A percentile compares a stretch with the other conserved stretches of the same genome.
phyloP scores from a whole-genome alignment of 768 basidiomycete species.

The Trichaptum fuscoviolaceum region DNA sequence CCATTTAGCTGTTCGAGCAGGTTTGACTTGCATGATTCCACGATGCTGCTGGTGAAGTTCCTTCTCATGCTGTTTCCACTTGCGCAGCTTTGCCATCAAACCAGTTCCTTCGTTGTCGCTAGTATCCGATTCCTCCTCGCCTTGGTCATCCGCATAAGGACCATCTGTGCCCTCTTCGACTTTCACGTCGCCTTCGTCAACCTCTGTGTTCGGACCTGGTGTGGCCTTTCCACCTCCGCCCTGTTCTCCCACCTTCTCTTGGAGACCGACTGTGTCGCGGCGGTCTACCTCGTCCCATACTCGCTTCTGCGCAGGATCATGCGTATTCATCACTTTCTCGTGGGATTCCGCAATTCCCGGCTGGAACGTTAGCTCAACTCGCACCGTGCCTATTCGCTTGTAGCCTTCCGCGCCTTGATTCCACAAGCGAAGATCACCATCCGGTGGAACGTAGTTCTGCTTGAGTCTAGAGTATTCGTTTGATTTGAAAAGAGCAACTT shows the following conservation, averaged over 20 bases:
- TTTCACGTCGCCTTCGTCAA: constrained; percentile 6
- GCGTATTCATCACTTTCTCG: constrained; percentile 18
- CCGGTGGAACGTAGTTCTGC: constrained; percentile 26
- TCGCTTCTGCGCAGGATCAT: constrained; percentile 19
- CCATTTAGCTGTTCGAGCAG: constrained; percentile 51
- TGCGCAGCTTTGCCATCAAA: constrained; percentile 28
- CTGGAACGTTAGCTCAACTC: constrained; percentile 21
- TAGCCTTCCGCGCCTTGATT: constrained; percentile 22
- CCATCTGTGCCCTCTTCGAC: constrained; percentile 5
- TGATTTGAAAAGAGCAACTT: constrained; percentile 35
- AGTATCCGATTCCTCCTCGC: constrained; percentile 18
- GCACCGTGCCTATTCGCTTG: constrained; percentile 21
- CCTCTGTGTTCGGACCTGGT: constrained; percentile 9
- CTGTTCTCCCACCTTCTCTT: constrained; percentile 11
- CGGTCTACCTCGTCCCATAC: constrained; percentile 21
- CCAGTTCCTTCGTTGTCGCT: constrained; percentile 21
- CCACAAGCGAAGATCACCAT: constrained; percentile 24
- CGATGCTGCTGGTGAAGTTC: constrained; percentile 50
- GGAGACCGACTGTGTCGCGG: constrained; percentile 7
- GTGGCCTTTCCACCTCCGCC: constrained; percentile 15
- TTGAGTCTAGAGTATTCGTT: constrained; percentile 24
- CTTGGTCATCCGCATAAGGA: constrained; percentile 1
- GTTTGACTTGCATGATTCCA: constrained; percentile 59
- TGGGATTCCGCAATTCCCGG: constrained; percentile 25
- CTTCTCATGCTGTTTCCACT: constrained; percentile 38